Percentiles rank a stretch among this genome's conserved stretches.
Conservation (phyloP, 305 asterid species). For the Fraxinus velutina region DNA sequence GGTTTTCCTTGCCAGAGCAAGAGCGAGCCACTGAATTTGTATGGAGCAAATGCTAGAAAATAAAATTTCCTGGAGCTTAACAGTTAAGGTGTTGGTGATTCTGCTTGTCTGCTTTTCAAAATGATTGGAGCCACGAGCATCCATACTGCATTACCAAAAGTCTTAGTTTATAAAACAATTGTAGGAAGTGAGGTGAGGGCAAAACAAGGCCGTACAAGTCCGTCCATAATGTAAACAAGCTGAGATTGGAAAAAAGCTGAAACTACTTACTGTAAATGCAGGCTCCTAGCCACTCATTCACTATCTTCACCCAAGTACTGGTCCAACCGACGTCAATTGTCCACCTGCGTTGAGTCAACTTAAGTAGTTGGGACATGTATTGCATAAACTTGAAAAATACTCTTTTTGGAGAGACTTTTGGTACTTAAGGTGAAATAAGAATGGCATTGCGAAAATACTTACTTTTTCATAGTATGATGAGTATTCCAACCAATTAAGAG, state of each 20-base stretch:
- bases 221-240: background rate
- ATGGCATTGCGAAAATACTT: constrained; percentile 8
- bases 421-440: background rate
- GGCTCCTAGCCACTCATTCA: constrained; percentile 53
- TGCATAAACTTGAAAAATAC: background rate
- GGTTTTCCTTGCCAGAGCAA: background rate
- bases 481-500: constrained; percentile 52
- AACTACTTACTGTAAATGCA: constrained; percentile 43
- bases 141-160: constrained; percentile 29
- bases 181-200: background rate
- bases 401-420: background rate
- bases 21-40: background rate
- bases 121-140: constrained; percentile 39
- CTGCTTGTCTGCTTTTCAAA: constrained; percentile 36
- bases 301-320: constrained; percentile 58
- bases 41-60: background rate
- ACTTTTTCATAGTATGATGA: constrained; percentile 51
- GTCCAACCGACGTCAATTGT: constrained; percentile 57
- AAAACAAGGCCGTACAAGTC: background rate
- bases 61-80: background rate
- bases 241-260: background rate
- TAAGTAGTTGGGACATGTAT: background rate
- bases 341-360: constrained; percentile 30
- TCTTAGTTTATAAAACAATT: background rate
- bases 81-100: constrained; percentile 13